A percentile compares a stretch with the other conserved stretches of the same genome.
Conservation (phyloP, 352 stramenopile genomes). For the Phytophthora niederhauseri region DNA sequence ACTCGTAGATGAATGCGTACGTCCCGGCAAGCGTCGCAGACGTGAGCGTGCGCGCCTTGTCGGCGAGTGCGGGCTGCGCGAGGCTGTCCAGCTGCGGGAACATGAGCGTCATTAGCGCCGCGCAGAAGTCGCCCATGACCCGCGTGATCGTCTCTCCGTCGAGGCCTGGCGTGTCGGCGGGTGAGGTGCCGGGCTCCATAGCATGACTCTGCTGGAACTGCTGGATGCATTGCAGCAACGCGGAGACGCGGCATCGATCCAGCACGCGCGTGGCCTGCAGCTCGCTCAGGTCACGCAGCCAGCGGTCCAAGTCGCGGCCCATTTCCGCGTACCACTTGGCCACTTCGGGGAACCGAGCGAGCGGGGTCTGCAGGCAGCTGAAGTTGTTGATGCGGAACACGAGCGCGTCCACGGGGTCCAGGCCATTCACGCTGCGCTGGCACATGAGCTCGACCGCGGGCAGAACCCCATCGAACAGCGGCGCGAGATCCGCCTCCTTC, state of each 20-base stretch:
- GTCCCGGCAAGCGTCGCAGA: conserved; percentile 43
- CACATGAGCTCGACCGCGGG: conserved; percentile 59
- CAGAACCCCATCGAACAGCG: conserved; percentile 59
- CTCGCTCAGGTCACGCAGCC: conserved; percentile 51
- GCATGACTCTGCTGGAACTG: conserved; percentile 39
- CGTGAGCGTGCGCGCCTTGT: conserved; percentile 47
- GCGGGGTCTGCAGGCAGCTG: conserved; percentile 58
- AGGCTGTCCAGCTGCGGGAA: conserved; percentile 64
- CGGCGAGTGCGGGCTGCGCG: conserved; percentile 50
- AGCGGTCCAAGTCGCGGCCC: conserved; percentile 39
- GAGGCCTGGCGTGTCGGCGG: conserved; percentile 35
- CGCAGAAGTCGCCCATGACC: conserved; percentile 64
- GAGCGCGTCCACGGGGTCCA: conserved; percentile 55
- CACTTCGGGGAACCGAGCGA: conserved; percentile 54
- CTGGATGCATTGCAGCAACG: conserved; percentile 48
- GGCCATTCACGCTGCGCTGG: conserved; percentile 40
- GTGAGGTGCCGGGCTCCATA: conserved; percentile 7
- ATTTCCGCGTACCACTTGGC: conserved; percentile 44
- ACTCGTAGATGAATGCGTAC: conserved; percentile 65
- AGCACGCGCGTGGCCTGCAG: conserved; percentile 51
- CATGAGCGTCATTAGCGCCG: conserved; percentile 48
- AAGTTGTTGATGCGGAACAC: conserved; percentile 81
- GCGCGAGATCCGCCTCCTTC: conserved; percentile 53
- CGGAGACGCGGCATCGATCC: conserved; percentile 48
- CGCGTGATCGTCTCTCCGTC: conserved; percentile 54